These are phyloP conservation scores for Edaphochlamys debaryana DNA, from an alignment of 139 green algal species.

Conservation along the genomic window DNA sequence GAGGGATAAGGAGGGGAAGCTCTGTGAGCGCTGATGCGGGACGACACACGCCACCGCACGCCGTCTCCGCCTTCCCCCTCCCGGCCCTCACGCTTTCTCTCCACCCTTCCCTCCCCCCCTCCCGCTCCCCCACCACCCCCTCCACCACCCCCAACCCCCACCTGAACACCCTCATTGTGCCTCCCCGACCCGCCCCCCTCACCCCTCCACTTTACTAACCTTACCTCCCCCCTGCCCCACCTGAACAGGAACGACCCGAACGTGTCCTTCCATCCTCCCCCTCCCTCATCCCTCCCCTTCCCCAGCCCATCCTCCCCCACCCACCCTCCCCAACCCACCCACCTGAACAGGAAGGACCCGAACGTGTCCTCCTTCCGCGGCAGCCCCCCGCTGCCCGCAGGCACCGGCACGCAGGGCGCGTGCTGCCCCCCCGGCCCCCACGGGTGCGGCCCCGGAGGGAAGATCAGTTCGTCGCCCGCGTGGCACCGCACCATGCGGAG, in stretches of 20 bases:
- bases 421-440: slow-evolving; percentile 4
- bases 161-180: too few relatives aligned
- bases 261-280: too few relatives aligned
- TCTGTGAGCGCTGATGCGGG: too few relatives aligned
- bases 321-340: background rate
- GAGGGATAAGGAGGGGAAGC: too few relatives aligned
- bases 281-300: background rate
- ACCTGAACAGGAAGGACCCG: slow-evolving; percentile 17
- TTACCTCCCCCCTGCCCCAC: background rate
- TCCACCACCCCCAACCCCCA: too few relatives aligned
- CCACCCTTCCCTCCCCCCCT: too few relatives aligned
- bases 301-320: background rate
- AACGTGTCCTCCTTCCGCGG: slow-evolving; percentile 11
- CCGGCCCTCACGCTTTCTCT: too few relatives aligned
- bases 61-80: too few relatives aligned
- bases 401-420: too few relatives aligned
- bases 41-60: background rate
- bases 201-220: background rate
- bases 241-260: slow-evolving; percentile 18
- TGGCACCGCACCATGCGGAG: slow-evolving; percentile 40
- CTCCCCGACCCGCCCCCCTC: background rate
- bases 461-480: slow-evolving; percentile 12
- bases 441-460: background rate
- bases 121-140: too few relatives aligned
- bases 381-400: background rate